A percentile compares a stretch with the other conserved stretches of the same genome.
These are phyloP conservation scores for Lachancea lanzarotensis DNA, from an alignment of 805 yeast species.

Conservation along the genomic window DNA sequence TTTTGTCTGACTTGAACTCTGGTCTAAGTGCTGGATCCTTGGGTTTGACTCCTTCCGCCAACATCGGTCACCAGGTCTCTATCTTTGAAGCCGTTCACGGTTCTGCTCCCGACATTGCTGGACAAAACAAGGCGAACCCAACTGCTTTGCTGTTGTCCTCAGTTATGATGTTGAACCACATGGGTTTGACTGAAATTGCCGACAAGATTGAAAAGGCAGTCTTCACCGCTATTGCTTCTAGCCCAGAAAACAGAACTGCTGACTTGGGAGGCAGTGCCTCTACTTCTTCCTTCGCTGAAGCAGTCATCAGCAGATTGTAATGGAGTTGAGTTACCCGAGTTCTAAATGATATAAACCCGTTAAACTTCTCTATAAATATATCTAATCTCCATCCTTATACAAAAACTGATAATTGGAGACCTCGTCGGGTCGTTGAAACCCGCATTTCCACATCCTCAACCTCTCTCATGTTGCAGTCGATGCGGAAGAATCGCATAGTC, in stretches of 20 bases:
- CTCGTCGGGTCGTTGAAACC: conserved; percentile 38
- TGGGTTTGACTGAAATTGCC: conserved; percentile 81
- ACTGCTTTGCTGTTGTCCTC: conserved; percentile 94
- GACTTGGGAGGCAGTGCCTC: conserved; percentile 91
- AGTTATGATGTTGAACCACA: conserved; percentile 98
- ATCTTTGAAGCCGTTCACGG: conserved; percentile 99
- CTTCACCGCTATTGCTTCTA: conserved; percentile 81
- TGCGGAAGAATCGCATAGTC: conserved; percentile 47
- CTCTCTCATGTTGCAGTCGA: conserved; percentile 37
- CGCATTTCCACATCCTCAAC: conserved; percentile 56
- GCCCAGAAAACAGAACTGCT: conserved; percentile 92
- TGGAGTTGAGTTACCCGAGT: neutral
- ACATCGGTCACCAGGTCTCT: conserved; percentile 97
- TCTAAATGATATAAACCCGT: conserved; percentile 1
- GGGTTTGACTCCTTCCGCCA: conserved; percentile 98
- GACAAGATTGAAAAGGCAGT: conserved; percentile 85
- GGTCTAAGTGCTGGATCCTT: conserved; percentile 94
- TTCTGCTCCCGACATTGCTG: conserved; percentile 99
- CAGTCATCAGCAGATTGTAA: conserved; percentile 60
- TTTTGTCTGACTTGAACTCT: conserved; percentile 94
- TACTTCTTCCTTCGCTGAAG: conserved; percentile 83
- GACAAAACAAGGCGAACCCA: conserved; percentile 98
- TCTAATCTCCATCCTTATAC: conserved; percentile 1
- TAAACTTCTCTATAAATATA: conserved; percentile 1
- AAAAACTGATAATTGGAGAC: conserved; percentile 41